Base-by-base conservation (phyloP, 257 asterid species). In the Lavandula angustifolia region DNA sequence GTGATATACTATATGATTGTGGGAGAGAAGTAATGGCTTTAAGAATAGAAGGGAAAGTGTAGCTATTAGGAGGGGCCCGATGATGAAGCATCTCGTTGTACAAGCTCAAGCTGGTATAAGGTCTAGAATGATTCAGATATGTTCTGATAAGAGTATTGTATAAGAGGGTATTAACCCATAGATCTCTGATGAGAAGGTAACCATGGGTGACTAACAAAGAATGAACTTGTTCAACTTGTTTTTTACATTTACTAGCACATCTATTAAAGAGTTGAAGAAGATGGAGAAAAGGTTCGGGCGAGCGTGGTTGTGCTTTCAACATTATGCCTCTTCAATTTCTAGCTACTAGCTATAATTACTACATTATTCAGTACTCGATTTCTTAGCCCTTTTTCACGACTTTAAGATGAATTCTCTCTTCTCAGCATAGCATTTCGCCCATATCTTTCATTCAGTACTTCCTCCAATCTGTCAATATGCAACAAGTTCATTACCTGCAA, bases 121-220 rank as follows among this genome's bases (percentile, higher is more conserved):
- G 87, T 22, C 67, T 83, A 9, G 70, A 67, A 56, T 83, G 63
- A 59, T 50, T 70, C 63, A 85, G 79, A 79, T 87, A 84, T 31
- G 80, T 73, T 70, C 91, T 79, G 60, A 92, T 82, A 67, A 92
- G 95, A 34, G 88, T 52, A 77, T 86, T 92, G 82, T 82, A 84
- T 41, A 89, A 81, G 34, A 87, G 88, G 33, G 99, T 92, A 62
- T 87, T 92, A 61, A 72, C 80, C 97, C 99, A 87, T 67, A 77
- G 70, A 47, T 85, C 66, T 9, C 82, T 73, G 46, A 76, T 55
- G 68, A 69, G 80, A 52, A 87, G 81, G 78, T 71, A 73, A 35
- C 96, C 97, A 32, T 70, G 60, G 54, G 88, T 84, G 46, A 69
- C 74, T 38, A 87, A 33, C 59, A 76, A 78, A 52, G 89, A 83